Evolutionary conservation across 495 filamentous ascomycete species (phyloP).

Genomic region (Daldinia concentrica): DNA sequence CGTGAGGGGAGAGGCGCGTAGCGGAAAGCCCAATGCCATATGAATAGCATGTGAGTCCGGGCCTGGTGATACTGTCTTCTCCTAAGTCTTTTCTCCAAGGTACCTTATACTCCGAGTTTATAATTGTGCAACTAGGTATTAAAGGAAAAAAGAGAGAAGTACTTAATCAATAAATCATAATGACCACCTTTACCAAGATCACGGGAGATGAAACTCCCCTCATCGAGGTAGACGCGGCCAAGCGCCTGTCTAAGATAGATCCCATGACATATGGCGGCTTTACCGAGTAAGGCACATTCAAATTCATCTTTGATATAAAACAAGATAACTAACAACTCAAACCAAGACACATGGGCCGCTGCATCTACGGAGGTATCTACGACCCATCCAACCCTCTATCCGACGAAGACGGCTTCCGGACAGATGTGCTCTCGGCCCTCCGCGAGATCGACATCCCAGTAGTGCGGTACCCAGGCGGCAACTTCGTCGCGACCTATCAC

Average conservation of each 20-base stretch:
- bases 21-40: neutral
- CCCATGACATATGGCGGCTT: conserved; percentile 80
- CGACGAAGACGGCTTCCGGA: conserved; percentile 78
- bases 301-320: neutral
- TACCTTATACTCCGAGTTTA: neutral
- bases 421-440: conserved; percentile 74
- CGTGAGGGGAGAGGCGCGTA: conserved; percentile 16
- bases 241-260: conserved; percentile 73
- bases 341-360: conserved; percentile 79
- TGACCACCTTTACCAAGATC: conserved; percentile 77
- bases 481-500: conserved; percentile 84
- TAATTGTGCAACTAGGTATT: neutral
- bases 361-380: conserved; percentile 87
- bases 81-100: neutral
- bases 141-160: neutral
- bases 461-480: conserved; percentile 81
- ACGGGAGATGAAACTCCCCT: conserved; percentile 63
- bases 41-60: conserved; percentile 20
- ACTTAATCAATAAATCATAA: conserved; percentile 41
- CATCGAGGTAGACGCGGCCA: conserved; percentile 67
- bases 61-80: neutral
- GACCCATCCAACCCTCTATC: conserved; percentile 75
- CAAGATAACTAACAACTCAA: neutral
- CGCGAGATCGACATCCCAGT: conserved; percentile 77
- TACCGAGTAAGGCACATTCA: conserved; percentile 64